Evolutionary conservation across 352 stramenopile species (phyloP).

Genomic region (Pythium diclinum): DNA sequence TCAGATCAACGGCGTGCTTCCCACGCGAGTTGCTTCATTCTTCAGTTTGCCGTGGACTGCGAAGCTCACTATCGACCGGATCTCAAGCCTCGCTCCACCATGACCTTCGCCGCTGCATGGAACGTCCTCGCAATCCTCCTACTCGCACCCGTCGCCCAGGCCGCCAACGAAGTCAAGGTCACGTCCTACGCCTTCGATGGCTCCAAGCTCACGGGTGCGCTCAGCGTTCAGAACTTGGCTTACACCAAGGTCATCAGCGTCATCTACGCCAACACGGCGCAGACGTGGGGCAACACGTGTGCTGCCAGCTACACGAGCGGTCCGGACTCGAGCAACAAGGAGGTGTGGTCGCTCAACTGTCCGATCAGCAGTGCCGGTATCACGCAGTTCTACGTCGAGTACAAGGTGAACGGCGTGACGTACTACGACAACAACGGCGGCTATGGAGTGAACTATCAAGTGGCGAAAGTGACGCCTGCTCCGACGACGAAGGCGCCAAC

Average conservation of each 20-base stretch:
- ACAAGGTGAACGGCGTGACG: conserved; percentile 23
- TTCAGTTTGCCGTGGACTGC: too few species aligned
- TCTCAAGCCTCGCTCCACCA: background rate
- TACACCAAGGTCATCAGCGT: conserved; percentile 20
- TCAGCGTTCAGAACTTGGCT: conserved; percentile 19
- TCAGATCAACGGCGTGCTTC: too few species aligned
- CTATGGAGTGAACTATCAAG: too few species aligned
- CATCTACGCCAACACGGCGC: conserved; percentile 25
- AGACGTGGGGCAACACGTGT: conserved; percentile 28
- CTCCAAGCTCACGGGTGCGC: conserved; percentile 15
- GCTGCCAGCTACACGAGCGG: conserved; percentile 20
- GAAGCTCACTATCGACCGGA: too few species aligned
- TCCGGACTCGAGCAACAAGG: conserved; percentile 21
- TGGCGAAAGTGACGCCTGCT: too few species aligned
- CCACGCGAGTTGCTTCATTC: too few species aligned
- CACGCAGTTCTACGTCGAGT: conserved; percentile 30
- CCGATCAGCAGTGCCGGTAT: conserved; percentile 18
- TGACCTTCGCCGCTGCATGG: conserved; percentile 18
- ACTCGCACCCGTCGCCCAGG: conserved; percentile 11
- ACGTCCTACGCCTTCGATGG: conserved; percentile 16
- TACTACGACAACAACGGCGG: too few species aligned
- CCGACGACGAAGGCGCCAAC: too few species aligned
- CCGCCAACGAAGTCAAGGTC: conserved; percentile 26
- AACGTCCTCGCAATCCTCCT: conserved; percentile 17
- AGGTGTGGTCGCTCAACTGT: conserved; percentile 26